These are phyloP conservation scores for Phyllosticta citriasiana DNA, from an alignment of 2,329 filamentous ascomycete species.

Conservation along the genomic window DNA sequence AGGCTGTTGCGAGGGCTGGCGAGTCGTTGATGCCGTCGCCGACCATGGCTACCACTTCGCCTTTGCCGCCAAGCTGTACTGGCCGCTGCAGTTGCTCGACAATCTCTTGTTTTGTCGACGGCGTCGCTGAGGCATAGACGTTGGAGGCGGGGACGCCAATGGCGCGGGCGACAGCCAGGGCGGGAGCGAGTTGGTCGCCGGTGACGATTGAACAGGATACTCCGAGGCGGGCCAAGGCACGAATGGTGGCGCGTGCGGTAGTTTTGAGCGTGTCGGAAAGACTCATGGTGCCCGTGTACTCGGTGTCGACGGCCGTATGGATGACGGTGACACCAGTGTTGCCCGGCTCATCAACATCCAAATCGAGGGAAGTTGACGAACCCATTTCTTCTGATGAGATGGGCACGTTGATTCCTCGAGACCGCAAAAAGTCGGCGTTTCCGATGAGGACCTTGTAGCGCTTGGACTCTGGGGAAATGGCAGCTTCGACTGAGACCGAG, in stretches of 20 bases:
- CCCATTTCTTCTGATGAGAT: constrained; percentile 20
- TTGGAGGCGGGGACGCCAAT: constrained; percentile 70
- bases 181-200: constrained; percentile 79
- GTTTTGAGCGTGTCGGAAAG: constrained; percentile 88
- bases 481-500: constrained; percentile 69
- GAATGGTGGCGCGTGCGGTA: constrained; percentile 68
- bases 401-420: constrained; percentile 59
- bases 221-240: constrained; percentile 73
- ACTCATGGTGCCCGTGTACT: constrained; percentile 71
- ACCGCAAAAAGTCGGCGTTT: constrained; percentile 66
- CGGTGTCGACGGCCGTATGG: constrained; percentile 75
- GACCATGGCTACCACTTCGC: constrained; percentile 86
- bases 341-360: constrained; percentile 19
- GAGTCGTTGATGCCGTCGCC: constrained; percentile 97
- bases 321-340: constrained; percentile 73
- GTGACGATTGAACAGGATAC: constrained; percentile 88
- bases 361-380: constrained; percentile 11
- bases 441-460: constrained; percentile 76
- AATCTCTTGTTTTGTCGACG: constrained; percentile 83
- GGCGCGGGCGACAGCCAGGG: constrained; percentile 68
- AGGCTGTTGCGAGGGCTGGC: constrained; percentile 82
- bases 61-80: constrained; percentile 25
- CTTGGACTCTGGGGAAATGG: constrained; percentile 53
- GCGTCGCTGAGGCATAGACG: constrained; percentile 80
- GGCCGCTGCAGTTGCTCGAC: constrained; percentile 61